phyloP scores from a whole-genome alignment of 2,329 filamentous ascomycete genomes.

The Neofusicoccum sp. region DNA sequence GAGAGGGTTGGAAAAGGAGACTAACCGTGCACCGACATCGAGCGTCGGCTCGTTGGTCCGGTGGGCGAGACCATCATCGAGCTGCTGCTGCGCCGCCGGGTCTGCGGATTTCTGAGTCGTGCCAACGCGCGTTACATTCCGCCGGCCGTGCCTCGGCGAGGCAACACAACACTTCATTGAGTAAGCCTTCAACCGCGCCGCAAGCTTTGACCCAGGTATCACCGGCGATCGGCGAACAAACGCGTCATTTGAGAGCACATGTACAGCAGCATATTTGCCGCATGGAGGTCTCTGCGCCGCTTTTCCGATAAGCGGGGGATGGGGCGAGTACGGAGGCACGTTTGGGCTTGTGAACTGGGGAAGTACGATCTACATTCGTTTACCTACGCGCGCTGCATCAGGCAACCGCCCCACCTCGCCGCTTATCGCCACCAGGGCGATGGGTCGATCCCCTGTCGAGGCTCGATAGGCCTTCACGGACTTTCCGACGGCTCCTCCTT shows the following conservation, averaged over 20 bases:
- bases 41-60: neutral
- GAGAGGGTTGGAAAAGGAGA: neutral
- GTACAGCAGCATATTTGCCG: neutral
- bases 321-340: neutral
- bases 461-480: neutral
- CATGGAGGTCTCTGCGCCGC: neutral
- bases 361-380: slow-evolving; percentile 7
- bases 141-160: neutral
- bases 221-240: neutral
- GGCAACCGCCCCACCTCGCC: neutral
- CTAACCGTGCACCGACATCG: neutral
- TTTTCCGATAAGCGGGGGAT: neutral
- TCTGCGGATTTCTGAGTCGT: neutral
- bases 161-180: neutral
- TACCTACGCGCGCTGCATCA: neutral
- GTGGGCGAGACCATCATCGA: neutral
- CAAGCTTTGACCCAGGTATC: neutral
- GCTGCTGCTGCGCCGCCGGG: neutral
- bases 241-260: neutral
- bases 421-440: neutral
- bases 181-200: neutral
- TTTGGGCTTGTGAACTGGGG: neutral
- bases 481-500: neutral
- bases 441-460: neutral
- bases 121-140: neutral